Percentiles rank a stretch among this genome's conserved stretches.
Conservation (phyloP, 805 yeast genomes). For the Zygotorulaspora chibaensis region DNA sequence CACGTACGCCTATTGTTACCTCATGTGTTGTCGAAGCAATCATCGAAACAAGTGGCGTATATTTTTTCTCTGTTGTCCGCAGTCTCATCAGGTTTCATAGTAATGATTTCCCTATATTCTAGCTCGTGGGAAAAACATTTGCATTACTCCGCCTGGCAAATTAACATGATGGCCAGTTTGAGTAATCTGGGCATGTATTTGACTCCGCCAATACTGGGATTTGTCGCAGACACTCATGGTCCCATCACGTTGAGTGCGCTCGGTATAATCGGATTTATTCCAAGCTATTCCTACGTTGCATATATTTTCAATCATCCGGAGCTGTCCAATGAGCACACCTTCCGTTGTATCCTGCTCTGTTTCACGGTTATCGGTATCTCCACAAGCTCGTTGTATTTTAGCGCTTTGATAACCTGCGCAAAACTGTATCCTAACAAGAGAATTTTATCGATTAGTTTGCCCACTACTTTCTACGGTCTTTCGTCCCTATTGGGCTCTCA, state of each 20-base stretch:
- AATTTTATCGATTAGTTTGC: constrained; percentile 79
- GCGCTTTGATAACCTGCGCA: constrained; percentile 75
- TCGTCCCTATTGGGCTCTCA: constrained; percentile 75
- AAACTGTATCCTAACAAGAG: constrained; percentile 73
- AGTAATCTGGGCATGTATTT: constrained; percentile 80
- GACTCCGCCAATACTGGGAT: constrained; percentile 77
- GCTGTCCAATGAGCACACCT: constrained; percentile 22
- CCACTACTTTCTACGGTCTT: constrained; percentile 83
- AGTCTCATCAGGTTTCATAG: constrained; percentile 74
- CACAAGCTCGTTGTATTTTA: constrained; percentile 67
- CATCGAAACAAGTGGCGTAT: constrained; percentile 50
- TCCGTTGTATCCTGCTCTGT: constrained; percentile 41
- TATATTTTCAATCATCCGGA: constrained; percentile 34
- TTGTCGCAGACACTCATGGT: constrained; percentile 80
- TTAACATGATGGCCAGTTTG: constrained; percentile 69
- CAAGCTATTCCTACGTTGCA: constrained; percentile 56
- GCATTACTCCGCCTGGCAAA: constrained; percentile 59
- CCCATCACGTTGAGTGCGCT: constrained; percentile 66
- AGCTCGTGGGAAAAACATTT: constrained; percentile 57
- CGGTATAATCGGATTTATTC: constrained; percentile 57
- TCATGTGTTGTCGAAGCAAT: constrained; percentile 38
- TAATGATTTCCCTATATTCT: constrained; percentile 77
- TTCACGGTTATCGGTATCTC: constrained; percentile 65
- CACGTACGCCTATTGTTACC: constrained; percentile 44
- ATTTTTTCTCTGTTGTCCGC: constrained; percentile 57